Base-by-base conservation (phyloP, 306 rosid genomes). In the Heteromeles arbutifolia region DNA sequence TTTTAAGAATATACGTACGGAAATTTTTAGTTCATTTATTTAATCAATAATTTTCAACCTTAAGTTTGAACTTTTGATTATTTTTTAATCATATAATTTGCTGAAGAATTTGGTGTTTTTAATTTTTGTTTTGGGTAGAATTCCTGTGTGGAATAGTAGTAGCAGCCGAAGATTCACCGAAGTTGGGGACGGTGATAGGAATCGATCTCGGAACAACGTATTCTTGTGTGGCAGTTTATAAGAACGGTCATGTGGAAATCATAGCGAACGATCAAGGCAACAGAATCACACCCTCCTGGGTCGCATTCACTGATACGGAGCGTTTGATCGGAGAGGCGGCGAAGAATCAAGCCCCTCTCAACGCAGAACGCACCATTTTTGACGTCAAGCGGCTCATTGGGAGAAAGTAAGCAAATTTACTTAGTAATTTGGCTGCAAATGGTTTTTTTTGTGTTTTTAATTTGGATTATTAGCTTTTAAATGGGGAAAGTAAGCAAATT, bases 211-310 rank as follows among this genome's bases (percentile, higher is more conserved):
- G 87, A 15, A 85, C 89, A 0, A 88, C 91, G 4, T 88, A 88
- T 45, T 83, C 87, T 0, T 85, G 90, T 72, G 87, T 86, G 72
- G 92, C 85, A 5, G 88, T 88, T 56, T 88, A 84, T 82, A 80
- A 79, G 84, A 86, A 84, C 25, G 88, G 77, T 41, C 80, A 78
- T 12, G 88, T 82, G 5, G 87, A 88, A 73, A 86, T 88, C 25
- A 84, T 88, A 80, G 90, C 87, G 32, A 84, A 88, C 58, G 92
- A 88, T 22, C 90, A 88, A 53, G 90, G 92, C 28, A 88, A 88
- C 50, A 76, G 88, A 71, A 84, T 86, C 75, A 86, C 90, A 48
- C 88, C 89, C 72, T 85, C 89, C 1, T 83, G 87, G 89, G 92
- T 85, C 0, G 86, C 92, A 13, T 85, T 88, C 82, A 77, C 89